Percentiles rank a stretch among this genome's conserved stretches.
phyloP scores from a whole-genome alignment of 257 asterid genomes.

The Orobanche coerulescens region DNA sequence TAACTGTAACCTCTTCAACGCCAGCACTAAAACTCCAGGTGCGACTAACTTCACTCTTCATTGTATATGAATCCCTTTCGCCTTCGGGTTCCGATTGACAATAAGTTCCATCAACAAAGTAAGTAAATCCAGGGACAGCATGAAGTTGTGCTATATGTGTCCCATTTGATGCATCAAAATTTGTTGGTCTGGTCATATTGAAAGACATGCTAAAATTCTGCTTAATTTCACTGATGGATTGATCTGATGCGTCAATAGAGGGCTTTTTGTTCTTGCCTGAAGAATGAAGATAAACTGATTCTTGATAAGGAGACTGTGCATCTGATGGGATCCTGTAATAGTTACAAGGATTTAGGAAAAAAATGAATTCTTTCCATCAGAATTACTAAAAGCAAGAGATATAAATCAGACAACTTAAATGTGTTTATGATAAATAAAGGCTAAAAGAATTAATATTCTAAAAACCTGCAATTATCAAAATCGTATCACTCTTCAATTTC shows the following conservation, averaged over 20 bases:
- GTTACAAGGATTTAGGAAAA: slow-evolving; percentile 16
- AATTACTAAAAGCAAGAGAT: neutral
- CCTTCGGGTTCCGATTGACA: slow-evolving; percentile 30
- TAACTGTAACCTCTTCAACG: slow-evolving; percentile 25
- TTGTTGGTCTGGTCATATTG: slow-evolving; percentile 45
- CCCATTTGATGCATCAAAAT: slow-evolving; percentile 43
- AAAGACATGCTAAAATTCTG: slow-evolving; percentile 63
- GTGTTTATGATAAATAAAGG: neutral
- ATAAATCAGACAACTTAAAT: neutral
- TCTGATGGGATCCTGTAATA: slow-evolving; percentile 32
- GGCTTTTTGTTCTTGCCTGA: slow-evolving; percentile 26
- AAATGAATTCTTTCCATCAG: slow-evolving; percentile 11
- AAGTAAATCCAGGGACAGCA: slow-evolving; percentile 72
- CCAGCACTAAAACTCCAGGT: slow-evolving; percentile 57
- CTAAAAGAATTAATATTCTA: neutral
- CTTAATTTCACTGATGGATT: slow-evolving; percentile 37
- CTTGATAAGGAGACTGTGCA: slow-evolving; percentile 23
- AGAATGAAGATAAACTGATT: slow-evolving; percentile 28
- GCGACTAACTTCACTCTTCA: slow-evolving; percentile 48
- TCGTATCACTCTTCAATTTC: neutral
- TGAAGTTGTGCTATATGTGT: slow-evolving; percentile 68
- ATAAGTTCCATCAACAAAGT: slow-evolving; percentile 53
- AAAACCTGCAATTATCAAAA: neutral
- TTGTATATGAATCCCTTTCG: slow-evolving; percentile 22
- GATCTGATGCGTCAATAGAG: slow-evolving; percentile 34